These are phyloP conservation scores for Gentiana macrophylla DNA, from an alignment of 257 asterid genomes.

Conservation along the genomic window DNA sequence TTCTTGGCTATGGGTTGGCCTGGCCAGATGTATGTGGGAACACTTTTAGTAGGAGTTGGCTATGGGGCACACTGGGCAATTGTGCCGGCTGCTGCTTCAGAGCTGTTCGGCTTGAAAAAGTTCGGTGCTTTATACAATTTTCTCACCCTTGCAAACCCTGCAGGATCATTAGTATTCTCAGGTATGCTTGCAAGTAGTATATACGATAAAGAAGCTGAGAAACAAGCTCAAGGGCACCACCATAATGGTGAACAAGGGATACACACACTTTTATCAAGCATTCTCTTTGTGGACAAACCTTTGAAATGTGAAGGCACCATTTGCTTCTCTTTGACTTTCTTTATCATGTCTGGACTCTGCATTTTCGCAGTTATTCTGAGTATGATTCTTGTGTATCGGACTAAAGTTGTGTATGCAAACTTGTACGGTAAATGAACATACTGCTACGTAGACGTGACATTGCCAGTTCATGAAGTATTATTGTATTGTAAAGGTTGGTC, in stretches of 20 bases:
- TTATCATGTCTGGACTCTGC: slow-evolving; percentile 80
- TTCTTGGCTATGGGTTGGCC: slow-evolving; percentile 94
- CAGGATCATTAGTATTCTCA: slow-evolving; percentile 40
- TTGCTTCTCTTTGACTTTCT: slow-evolving; percentile 67
- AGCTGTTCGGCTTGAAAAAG: slow-evolving; percentile 78
- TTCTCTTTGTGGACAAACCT: slow-evolving; percentile 34
- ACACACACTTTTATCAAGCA: slow-evolving; percentile 32
- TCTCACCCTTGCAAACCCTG: slow-evolving; percentile 44
- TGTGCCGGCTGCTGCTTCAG: slow-evolving; percentile 87
- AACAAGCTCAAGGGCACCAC: slow-evolving; percentile 35
- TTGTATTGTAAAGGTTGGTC: background rate
- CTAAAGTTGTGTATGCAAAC: slow-evolving; percentile 54
- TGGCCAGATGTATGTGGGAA: slow-evolving; percentile 72
- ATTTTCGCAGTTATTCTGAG: slow-evolving; percentile 49
- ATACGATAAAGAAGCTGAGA: slow-evolving; percentile 42
- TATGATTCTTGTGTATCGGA: slow-evolving; percentile 69
- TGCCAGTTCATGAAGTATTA: background rate
- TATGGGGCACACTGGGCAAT: slow-evolving; percentile 99
- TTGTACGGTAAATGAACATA: slow-evolving; percentile 47
- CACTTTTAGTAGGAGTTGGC: slow-evolving; percentile 89
- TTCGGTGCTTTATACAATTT: slow-evolving; percentile 54
- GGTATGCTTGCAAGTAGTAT: slow-evolving; percentile 41
- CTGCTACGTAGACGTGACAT: background rate
- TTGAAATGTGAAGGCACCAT: slow-evolving; percentile 59
- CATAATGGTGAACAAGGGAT: slow-evolving; percentile 17